phyloP scores from a whole-genome alignment of 2,329 filamentous ascomycete genomes.

The Fusarium foetens region DNA sequence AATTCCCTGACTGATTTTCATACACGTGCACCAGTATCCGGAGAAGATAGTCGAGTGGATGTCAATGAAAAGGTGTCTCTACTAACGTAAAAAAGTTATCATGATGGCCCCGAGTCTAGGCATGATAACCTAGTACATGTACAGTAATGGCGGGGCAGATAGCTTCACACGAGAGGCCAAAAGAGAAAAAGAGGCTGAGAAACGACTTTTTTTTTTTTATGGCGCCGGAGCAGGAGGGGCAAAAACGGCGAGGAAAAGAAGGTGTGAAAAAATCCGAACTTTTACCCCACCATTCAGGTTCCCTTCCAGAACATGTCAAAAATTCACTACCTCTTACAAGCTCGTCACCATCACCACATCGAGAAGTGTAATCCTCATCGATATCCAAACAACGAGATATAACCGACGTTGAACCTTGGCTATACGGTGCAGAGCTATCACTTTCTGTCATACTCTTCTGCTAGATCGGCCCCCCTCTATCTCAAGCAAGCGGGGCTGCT shows the following conservation, averaged over 20 bases:
- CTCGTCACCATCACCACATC: constrained; percentile 22
- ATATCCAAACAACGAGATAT: constrained; percentile 3
- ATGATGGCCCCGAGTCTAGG: constrained; percentile 21
- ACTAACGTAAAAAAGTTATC: constrained; percentile 19
- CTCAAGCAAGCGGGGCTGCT: constrained; percentile 27
- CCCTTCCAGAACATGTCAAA: constrained; percentile 29
- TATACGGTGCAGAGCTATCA: background rate
- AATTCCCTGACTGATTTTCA: constrained; percentile 45
- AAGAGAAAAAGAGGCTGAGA: constrained; percentile 2
- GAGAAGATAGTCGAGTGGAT: constrained; percentile 26
- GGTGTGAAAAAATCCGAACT: constrained; percentile 18
- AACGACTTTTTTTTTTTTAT: background rate
- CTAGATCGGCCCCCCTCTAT: constrained; percentile 7
- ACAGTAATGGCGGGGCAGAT: constrained; percentile 33
- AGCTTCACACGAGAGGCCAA: background rate
- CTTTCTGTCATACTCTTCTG: background rate
- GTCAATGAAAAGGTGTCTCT: background rate
- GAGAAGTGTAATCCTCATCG: constrained; percentile 9
- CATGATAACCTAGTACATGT: constrained; percentile 25
- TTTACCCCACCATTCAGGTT: constrained; percentile 32
- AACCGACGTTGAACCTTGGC: background rate
- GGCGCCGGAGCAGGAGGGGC: constrained; percentile 5
- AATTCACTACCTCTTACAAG: constrained; percentile 14
- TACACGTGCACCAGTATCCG: constrained; percentile 40
- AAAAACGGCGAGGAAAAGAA: constrained; percentile 7